Evolutionary conservation across 1,139 yeast species (phyloP), one percentile per base, ranked within the genome.

Genomic region (Taphrina confusa): DNA sequence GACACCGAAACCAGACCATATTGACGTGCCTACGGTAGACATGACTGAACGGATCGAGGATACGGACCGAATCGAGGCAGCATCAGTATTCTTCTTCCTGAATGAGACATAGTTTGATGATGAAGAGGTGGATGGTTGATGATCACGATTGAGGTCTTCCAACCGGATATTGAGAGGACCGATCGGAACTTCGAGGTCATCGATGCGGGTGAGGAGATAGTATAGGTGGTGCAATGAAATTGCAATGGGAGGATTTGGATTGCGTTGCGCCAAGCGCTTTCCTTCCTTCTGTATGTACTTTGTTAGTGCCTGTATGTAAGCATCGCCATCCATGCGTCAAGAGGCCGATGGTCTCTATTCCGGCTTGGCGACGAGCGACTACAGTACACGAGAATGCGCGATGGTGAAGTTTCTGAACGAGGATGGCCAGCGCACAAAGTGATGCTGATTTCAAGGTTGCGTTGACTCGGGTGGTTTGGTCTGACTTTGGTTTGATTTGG

Each of bases 151-250:
- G 2, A 83, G 82, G 63, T 76, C 80, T 66, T 83, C 86, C 33
- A 83, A 71, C 64, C 85, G 75, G 58, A 83, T 74, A 67, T 80
- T 81, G 68, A 83, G 73, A 1, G 87, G 86, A 0, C 88, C 88
- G n/a, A 83, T 82, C 34, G 78, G 78, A 27, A 83, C 74, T 0
- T 79, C 76, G 3, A 82, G 74, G 27, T 77, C 78, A 62, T 81
- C 84, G 56, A 84, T 81, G 61, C 81, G 75, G 49, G 83, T 86
- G 18, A 82, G 70, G 30, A 84, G 74, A 67, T 79, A 83, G 69
- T 82, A 84, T 34, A 83, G 74, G 69, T 84, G 88, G 68, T 83
- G 88, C 27, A 82, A 73, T 28, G 86, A 81, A 14, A 54, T 42
- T n/a, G 44, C 40, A 18, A 46, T 28, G 8, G 58, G 58, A 5